phyloP scores from a whole-genome alignment of 257 asterid species.

The Fraxinus anomala region DNA sequence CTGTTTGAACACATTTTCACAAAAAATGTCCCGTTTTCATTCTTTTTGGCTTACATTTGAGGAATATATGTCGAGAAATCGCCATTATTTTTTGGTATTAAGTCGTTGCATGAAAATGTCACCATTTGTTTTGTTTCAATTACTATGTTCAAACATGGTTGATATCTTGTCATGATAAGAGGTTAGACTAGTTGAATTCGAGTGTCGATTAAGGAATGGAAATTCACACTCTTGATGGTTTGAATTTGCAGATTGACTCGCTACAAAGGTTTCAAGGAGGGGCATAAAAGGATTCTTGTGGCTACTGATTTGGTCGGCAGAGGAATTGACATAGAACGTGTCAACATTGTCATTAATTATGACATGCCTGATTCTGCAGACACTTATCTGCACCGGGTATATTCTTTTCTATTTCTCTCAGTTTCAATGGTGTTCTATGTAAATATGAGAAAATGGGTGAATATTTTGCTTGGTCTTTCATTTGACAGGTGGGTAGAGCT shows the following conservation, averaged over 20 bases:
- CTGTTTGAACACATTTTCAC: background rate
- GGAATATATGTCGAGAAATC: background rate
- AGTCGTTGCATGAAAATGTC: background rate
- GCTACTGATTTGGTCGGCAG: slow-evolving; percentile 97
- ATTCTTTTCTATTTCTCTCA: background rate
- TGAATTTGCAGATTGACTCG: slow-evolving; percentile 65
- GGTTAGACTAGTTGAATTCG: background rate
- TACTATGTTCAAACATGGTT: background rate
- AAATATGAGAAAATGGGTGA: background rate
- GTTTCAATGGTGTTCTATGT: background rate
- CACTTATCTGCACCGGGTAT: slow-evolving; percentile 87
- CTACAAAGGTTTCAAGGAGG: slow-evolving; percentile 92
- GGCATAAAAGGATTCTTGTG: slow-evolving; percentile 88
- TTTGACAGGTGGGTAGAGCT: slow-evolving; percentile 85
- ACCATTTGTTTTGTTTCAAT: background rate
- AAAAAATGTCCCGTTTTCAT: too few relatives aligned
- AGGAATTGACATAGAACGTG: slow-evolving; percentile 93
- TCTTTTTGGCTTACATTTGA: background rate
- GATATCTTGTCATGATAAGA: background rate
- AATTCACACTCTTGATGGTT: slow-evolving; percentile 12
- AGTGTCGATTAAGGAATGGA: background rate
- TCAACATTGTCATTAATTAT: slow-evolving; percentile 88
- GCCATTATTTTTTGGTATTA: background rate
- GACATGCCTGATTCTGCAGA: slow-evolving; percentile 98
- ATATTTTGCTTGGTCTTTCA: background rate